These are phyloP conservation scores for Cronartium quercuum DNA, from an alignment of 1,284 basidiomycete genomes.

Conservation along the genomic window DNA sequence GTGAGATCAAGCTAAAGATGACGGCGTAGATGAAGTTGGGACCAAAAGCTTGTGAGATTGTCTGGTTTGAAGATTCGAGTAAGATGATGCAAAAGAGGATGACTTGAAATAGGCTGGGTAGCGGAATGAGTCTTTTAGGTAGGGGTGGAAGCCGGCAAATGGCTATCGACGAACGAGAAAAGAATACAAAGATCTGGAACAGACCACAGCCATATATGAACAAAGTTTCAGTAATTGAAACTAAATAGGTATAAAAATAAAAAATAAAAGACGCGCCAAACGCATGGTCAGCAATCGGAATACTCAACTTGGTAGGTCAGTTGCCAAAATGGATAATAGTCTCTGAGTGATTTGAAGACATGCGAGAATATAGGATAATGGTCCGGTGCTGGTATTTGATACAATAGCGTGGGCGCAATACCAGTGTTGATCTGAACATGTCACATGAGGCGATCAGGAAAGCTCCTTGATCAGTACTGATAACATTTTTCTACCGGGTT, in stretches of 20 bases:
- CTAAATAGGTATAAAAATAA: not conserved
- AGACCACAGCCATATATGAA: not conserved
- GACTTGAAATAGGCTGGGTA: slow-evolving; percentile 67
- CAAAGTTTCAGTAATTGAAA: not conserved
- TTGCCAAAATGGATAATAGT: slow-evolving; percentile 75
- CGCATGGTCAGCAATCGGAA: not conserved
- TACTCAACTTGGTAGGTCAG: slow-evolving; percentile 47
- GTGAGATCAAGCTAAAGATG: slow-evolving; percentile 57
- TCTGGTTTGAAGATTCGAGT: slow-evolving; percentile 63
- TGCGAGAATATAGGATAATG: slow-evolving; percentile 61
- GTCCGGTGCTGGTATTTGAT: slow-evolving; percentile 66
- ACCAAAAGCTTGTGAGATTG: slow-evolving; percentile 61
- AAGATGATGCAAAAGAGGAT: slow-evolving; percentile 59
- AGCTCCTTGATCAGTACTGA: slow-evolving; percentile 41
- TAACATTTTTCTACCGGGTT: not conserved
- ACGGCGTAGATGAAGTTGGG: slow-evolving; percentile 59
- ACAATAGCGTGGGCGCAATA: slow-evolving; percentile 81
- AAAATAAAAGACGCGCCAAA: not conserved
- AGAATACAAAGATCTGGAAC: slow-evolving; percentile 90
- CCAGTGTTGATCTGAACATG: slow-evolving; percentile 55
- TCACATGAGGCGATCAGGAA: not conserved
- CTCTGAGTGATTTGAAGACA: slow-evolving; percentile 75
- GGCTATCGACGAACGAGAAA: slow-evolving; percentile 87
- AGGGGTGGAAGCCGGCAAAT: slow-evolving; percentile 72
- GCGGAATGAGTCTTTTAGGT: slow-evolving; percentile 62